phyloP scores from a whole-genome alignment of 2,329 filamentous ascomycete species.

The Pseudonectria buxi region DNA sequence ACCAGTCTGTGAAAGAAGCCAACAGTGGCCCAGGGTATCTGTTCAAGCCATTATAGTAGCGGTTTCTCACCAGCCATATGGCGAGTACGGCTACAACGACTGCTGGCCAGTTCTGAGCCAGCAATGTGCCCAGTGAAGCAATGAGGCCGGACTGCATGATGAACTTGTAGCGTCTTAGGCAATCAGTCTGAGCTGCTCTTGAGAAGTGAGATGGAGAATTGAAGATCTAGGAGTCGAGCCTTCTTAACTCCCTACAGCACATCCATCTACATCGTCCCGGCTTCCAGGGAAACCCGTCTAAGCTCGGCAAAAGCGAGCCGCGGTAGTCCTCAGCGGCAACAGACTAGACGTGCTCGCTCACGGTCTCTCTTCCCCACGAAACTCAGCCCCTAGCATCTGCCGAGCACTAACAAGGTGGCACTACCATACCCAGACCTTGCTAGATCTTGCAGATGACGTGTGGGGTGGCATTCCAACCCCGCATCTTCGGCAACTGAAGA shows the following conservation, averaged over 20 bases:
- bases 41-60: conserved; percentile 51
- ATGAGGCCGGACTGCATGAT: not conserved
- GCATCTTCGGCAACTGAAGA: conserved; percentile 4
- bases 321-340: no score
- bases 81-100: conserved; percentile 3
- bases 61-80: conserved; percentile 14
- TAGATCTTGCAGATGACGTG: not conserved
- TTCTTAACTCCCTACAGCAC: no score
- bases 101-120: conserved; percentile 12
- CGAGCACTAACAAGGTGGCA: no score
- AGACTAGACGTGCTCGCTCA: no score
- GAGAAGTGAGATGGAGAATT: no score
- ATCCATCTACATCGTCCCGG: no score
- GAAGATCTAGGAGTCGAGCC: no score
- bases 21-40: conserved; percentile 66
- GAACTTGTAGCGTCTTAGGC: conserved; percentile 11
- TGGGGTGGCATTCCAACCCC: conserved; percentile 1
- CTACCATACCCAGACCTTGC: no score
- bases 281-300: no score
- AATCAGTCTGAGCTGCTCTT: no score
- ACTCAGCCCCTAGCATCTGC: conserved; percentile 8
- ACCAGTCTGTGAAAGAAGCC: conserved; percentile 60
- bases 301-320: no score
- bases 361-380: no score
- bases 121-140: not conserved